Conservation (phyloP, 2,329 filamentous ascomycete species). For the Fusarium sp. region DNA sequence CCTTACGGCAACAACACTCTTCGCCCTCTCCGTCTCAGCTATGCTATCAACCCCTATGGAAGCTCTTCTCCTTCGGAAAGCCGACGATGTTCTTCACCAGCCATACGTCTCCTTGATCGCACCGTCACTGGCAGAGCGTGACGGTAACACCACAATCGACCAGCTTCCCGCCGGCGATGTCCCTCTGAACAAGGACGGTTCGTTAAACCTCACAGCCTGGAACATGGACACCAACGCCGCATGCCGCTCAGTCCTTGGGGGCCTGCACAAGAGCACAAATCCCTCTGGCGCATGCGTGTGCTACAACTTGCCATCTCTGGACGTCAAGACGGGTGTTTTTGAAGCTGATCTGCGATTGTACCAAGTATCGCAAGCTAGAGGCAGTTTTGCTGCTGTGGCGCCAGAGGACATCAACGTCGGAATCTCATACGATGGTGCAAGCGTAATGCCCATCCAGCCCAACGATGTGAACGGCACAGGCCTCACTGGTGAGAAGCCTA, state of each 20-base stretch:
- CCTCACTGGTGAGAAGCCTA: slow-evolving; percentile 38
- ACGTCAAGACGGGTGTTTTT: slow-evolving; percentile 77
- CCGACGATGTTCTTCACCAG: slow-evolving; percentile 50
- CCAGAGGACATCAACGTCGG: slow-evolving; percentile 67
- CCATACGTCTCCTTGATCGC: slow-evolving; percentile 47
- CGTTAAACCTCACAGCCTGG: slow-evolving; percentile 70
- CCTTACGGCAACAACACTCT: slow-evolving; percentile 36
- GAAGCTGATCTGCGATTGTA: slow-evolving; percentile 83
- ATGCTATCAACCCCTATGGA: slow-evolving; percentile 25
- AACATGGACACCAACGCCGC: slow-evolving; percentile 67
- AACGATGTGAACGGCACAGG: slow-evolving; percentile 46
- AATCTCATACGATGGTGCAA: slow-evolving; percentile 67
- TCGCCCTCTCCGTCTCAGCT: slow-evolving; percentile 41
- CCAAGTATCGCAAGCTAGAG: slow-evolving; percentile 72
- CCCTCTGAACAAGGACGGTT: slow-evolving; percentile 57
- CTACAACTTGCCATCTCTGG: slow-evolving; percentile 82
- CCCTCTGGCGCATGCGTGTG: slow-evolving; percentile 83
- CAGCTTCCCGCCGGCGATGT: slow-evolving; percentile 47
- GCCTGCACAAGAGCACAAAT: slow-evolving; percentile 72
- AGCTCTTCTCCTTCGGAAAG: slow-evolving; percentile 44
- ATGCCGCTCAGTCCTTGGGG: slow-evolving; percentile 69
- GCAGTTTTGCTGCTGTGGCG: slow-evolving; percentile 65
- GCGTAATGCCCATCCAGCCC: slow-evolving; percentile 49
- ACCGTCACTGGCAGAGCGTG: slow-evolving; percentile 36
- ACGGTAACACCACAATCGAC: slow-evolving; percentile 32